These are phyloP conservation scores for Termitomyces eurrhizus DNA, from an alignment of 768 basidiomycete species.

Conservation along the genomic window DNA sequence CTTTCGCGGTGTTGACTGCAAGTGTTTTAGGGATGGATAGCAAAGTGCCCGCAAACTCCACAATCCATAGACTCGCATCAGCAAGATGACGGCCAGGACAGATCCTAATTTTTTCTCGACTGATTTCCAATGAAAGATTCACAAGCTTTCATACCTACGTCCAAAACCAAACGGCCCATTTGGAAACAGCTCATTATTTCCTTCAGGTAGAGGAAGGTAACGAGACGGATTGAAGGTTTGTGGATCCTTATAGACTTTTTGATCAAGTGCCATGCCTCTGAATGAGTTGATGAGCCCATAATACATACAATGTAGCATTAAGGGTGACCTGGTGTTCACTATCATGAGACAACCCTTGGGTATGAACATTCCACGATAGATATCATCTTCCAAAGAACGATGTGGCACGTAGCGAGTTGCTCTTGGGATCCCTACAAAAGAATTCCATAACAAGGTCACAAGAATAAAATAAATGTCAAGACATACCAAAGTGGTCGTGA, in stretches of 20 bases:
- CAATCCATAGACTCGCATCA: slow-evolving; percentile 58
- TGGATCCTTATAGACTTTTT: slow-evolving; percentile 6
- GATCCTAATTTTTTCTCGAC: no score
- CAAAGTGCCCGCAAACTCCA: slow-evolving; percentile 91
- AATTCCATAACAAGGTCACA: slow-evolving; percentile 10
- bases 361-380: slow-evolving; percentile 25
- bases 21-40: slow-evolving; percentile 96
- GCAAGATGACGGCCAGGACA: slow-evolving; percentile 1
- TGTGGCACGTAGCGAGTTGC: slow-evolving; percentile 74
- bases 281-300: background rate
- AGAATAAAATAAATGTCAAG: background rate
- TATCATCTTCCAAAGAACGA: slow-evolving; percentile 6
- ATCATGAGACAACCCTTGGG: slow-evolving; percentile 31
- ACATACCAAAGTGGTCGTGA: slow-evolving; percentile 92
- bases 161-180: slow-evolving; percentile 3
- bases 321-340: slow-evolving; percentile 1
- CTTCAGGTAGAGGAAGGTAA: slow-evolving; percentile 6
- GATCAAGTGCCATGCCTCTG: slow-evolving; percentile 10
- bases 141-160: background rate
- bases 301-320: background rate
- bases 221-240: slow-evolving; percentile 2
- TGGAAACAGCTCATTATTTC: background rate
- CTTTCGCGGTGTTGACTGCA: slow-evolving; percentile 97
- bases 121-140: no score
- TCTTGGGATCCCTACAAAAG: slow-evolving; percentile 85